phyloP scores from a whole-genome alignment of 129 eudicot species.

The Rutidosis leptorrhynchoides region DNA sequence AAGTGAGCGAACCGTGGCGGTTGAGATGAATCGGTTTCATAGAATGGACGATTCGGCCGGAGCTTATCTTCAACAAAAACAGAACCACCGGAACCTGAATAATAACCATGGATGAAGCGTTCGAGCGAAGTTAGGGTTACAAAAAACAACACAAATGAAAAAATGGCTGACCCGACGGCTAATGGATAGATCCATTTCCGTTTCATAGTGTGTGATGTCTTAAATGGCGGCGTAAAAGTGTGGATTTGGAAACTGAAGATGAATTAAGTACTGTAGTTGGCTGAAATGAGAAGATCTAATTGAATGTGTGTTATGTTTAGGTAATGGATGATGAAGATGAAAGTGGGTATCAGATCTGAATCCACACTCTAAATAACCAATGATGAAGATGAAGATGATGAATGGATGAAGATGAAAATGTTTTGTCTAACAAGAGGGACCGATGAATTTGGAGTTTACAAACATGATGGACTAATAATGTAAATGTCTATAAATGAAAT shows the following conservation, averaged over 20 bases:
- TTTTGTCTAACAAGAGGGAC: no score
- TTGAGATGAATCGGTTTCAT: conserved; percentile 29
- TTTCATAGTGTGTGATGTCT: conserved; percentile 38
- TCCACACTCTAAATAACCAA: no score
- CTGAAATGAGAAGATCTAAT: conserved; percentile 22
- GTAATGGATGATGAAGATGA: no score
- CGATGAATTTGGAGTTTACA: no score
- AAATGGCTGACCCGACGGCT: conserved; percentile 42
- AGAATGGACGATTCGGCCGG: conserved; percentile 19
- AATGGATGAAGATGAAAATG: no score
- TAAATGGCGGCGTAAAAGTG: conserved; percentile 31
- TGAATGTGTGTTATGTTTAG: no score
- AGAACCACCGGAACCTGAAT: conserved; percentile 22
- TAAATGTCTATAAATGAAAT: no score
- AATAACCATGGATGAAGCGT: conserved; percentile 35
- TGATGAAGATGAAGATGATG: no score
- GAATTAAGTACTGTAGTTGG: background rate
- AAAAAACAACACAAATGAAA: conserved; percentile 39
- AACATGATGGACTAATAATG: no score
- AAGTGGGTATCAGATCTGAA: no score
- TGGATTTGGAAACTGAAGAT: conserved; percentile 20
- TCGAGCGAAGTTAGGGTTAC: conserved; percentile 43
- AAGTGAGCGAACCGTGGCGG: conserved; percentile 78
- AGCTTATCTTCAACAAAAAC: conserved; percentile 74
- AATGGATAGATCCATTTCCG: conserved; percentile 63